Evolutionary conservation across 164 flowering plant species (phyloP), one percentile per base, ranked within the genome.

Genomic region (Magnolia changhungtana): DNA sequence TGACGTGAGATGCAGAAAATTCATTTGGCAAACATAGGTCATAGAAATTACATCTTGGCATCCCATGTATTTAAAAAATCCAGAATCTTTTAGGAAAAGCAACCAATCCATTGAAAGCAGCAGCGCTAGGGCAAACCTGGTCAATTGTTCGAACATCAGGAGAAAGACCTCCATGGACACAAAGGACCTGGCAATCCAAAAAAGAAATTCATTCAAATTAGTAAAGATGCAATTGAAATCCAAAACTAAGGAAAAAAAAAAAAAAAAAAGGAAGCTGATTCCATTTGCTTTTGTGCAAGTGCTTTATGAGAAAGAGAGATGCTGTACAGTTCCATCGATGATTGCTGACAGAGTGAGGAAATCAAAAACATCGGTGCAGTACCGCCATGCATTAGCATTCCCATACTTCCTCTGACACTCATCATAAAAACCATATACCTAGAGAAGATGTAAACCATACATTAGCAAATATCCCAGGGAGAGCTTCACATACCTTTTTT

Each of bases 331-430:
- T 78, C 98, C 97, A 88, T 96, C 97, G 73, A 96, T 96, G 67
- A 96, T 93, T 24, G 99, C 99, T 37, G 99, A 92, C 23, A 96
- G 91, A 5, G 99, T 94, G 72, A 96, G 87, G 81, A 88, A 96
- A 81, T 96, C 99, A 83, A 96, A 96, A 73, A 96, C 98, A 87
- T 96, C 99, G 70, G 98, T 96, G 88, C 98, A 96, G 73, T 96
- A 96, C 78, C 98, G 91, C 98, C 99, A 96, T 63, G 97, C 99
- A 87, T 96, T 96, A 67, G 99, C 99, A 90, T 96, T 96, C 76
- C 99, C 99, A 83, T 96, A 96, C 88, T 96, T 96, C 80, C 99
- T 89, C 75, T 94, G 99, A 88, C 99, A 96, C 75, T 96, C 99
- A 83, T 94, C 98, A 86, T 94, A 94, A 81, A 96, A 96, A 24